phyloP scores from a whole-genome alignment of 2,329 filamentous ascomycete species.

The Sporothrix brasiliensis region DNA sequence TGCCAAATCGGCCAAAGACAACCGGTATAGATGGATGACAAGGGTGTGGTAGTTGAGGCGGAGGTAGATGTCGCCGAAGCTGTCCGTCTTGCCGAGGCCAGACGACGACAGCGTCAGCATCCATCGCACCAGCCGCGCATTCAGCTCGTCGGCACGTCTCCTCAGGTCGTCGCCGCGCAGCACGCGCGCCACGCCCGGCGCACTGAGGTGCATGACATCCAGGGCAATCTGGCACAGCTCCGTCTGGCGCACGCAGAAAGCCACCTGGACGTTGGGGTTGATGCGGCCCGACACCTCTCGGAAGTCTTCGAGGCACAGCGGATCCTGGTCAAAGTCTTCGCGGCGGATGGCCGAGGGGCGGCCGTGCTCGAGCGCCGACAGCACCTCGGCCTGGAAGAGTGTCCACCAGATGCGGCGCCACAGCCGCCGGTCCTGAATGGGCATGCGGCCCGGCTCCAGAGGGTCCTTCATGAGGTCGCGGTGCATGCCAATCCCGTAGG shows the following conservation, averaged over 20 bases:
- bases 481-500: constrained; percentile 29
- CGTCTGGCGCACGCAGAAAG: not conserved
- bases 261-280: constrained; percentile 3
- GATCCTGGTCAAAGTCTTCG: constrained; percentile 55
- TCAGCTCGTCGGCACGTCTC: constrained; percentile 20
- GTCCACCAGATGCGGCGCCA: constrained; percentile 47
- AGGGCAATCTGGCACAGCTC: constrained; percentile 29
- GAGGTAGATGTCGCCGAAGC: constrained; percentile 27
- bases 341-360: constrained; percentile 56
- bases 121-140: constrained; percentile 29
- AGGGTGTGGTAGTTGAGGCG: constrained; percentile 31
- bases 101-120: constrained; percentile 24
- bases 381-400: constrained; percentile 47
- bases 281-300: constrained; percentile 29
- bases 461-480: constrained; percentile 33
- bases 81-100: not conserved
- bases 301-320: constrained; percentile 51
- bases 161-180: not conserved
- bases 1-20: not conserved
- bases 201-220: constrained; percentile 14
- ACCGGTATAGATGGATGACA: constrained; percentile 30
- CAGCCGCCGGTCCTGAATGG: constrained; percentile 25
- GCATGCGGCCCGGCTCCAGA: constrained; percentile 26
- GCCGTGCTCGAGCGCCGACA: constrained; percentile 49
- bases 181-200: not conserved